Evolutionary conservation across 228 moss, liverwort and hornwort genomes (phyloP).

Genomic region (Sphagnum magellanicum): DNA sequence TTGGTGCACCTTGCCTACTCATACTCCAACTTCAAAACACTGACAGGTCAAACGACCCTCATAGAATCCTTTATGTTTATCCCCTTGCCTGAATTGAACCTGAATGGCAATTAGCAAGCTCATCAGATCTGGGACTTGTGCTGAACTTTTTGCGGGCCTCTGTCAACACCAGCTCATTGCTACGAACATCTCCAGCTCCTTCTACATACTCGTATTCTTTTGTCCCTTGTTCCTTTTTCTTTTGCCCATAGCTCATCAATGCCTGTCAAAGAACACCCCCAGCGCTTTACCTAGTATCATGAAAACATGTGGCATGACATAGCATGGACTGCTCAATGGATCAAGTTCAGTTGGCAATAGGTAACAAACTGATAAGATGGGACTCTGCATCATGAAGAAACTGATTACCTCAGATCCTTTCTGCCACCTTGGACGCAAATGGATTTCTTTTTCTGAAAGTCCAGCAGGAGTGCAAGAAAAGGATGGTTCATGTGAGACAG

Average conservation of each 20-base stretch:
- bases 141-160: background rate
- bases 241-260: no score
- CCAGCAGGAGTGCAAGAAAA: background rate
- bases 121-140: background rate
- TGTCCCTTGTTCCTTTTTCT: background rate
- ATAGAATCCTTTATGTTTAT: background rate
- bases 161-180: background rate
- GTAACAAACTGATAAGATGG: no score
- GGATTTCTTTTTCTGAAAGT: background rate
- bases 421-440: conserved; percentile 2
- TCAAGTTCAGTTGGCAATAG: no score
- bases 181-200: background rate
- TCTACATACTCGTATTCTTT: background rate
- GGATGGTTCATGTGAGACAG: background rate
- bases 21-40: no score
- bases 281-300: no score
- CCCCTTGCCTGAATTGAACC: background rate
- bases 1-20: no score
- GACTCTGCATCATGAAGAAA: background rate
- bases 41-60: no score
- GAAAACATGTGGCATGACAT: no score
- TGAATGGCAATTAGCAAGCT: background rate
- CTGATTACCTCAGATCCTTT: background rate
- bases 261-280: no score
- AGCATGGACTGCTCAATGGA: no score